Evolutionary conservation across 139 green algal species (phyloP).

Genomic region (Chlorella sorokiniana): DNA sequence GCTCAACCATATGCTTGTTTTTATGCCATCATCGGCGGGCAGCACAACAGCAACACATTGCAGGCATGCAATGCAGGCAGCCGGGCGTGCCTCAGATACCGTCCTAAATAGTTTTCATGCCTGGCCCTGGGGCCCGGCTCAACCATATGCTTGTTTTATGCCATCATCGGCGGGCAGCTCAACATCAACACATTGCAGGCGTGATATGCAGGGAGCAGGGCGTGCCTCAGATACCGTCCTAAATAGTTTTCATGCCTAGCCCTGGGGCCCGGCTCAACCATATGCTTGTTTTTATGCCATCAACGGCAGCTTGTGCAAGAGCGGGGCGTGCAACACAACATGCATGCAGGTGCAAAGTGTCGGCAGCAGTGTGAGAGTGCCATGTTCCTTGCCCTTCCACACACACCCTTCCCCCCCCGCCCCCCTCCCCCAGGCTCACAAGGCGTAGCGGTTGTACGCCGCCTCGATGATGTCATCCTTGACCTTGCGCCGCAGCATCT

Average conservation of each 20-base stretch:
- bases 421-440: conserved; percentile 34
- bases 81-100: conserved; percentile 2
- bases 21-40: neutral
- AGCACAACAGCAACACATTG: neutral
- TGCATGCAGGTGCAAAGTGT: neutral
- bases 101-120: conserved; percentile 18
- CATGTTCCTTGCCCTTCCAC: neutral
- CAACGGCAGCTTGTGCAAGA: neutral
- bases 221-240: conserved; percentile 17
- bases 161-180: neutral
- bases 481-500: conserved; percentile 77
- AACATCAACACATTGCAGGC: neutral
- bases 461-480: conserved; percentile 90
- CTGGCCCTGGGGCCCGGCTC: neutral
- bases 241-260: conserved; percentile 8
- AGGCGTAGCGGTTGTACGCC: conserved; percentile 92
- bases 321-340: neutral
- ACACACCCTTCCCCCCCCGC: no score
- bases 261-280: conserved; percentile 8
- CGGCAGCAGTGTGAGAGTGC: neutral
- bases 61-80: neutral
- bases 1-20: conserved; percentile 24
- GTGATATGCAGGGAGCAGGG: neutral
- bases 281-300: conserved; percentile 6
- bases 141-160: conserved; percentile 20